Conservation (phyloP, 495 filamentous ascomycete genomes). For the Tuber microsphaerosporum region DNA sequence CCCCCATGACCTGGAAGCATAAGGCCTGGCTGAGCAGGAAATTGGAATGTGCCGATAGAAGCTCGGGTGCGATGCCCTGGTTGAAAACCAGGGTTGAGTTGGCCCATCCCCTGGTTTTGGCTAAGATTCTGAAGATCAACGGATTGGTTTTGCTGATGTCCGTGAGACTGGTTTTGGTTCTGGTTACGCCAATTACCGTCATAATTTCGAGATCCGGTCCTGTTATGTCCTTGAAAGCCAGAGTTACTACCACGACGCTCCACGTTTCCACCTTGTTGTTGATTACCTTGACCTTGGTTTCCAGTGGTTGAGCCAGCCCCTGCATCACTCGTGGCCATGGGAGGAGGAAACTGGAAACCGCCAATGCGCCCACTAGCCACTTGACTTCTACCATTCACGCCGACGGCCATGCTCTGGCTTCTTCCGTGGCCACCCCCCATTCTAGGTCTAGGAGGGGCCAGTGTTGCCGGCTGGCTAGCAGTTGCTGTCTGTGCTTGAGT, state of each 20-base stretch:
- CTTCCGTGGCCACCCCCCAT: constrained; percentile 51
- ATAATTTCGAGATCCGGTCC: constrained; percentile 83
- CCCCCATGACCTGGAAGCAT: constrained; percentile 48
- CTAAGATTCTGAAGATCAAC: constrained; percentile 48
- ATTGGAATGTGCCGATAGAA: constrained; percentile 87
- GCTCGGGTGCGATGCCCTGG: constrained; percentile 79
- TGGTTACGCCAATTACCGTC: constrained; percentile 97
- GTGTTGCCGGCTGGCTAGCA: constrained; percentile 27
- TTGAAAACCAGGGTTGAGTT: constrained; percentile 74
- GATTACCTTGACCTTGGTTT: constrained; percentile 34
- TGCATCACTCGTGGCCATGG: constrained; percentile 50
- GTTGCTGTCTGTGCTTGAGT: constrained; percentile 47
- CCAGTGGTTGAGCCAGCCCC: constrained; percentile 47
- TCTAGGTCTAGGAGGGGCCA: constrained; percentile 27
- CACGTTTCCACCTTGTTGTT: constrained; percentile 47
- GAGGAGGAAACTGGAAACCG: constrained; percentile 62
- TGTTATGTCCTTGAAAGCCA: constrained; percentile 56
- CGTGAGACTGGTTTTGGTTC: constrained; percentile 50
- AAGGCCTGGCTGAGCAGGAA: constrained; percentile 82
- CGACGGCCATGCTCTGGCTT: constrained; percentile 58
- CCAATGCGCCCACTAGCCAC: constrained; percentile 55
- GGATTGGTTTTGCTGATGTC: constrained; percentile 30
- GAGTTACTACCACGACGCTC: constrained; percentile 43
- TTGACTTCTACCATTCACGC: constrained; percentile 51
- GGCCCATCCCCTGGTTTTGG: constrained; percentile 51